Evolutionary conservation across 2,329 filamentous ascomycete genomes (phyloP), one percentile per base, ranked within the genome.

Genomic region (Phyllosticta citrichinensis): DNA sequence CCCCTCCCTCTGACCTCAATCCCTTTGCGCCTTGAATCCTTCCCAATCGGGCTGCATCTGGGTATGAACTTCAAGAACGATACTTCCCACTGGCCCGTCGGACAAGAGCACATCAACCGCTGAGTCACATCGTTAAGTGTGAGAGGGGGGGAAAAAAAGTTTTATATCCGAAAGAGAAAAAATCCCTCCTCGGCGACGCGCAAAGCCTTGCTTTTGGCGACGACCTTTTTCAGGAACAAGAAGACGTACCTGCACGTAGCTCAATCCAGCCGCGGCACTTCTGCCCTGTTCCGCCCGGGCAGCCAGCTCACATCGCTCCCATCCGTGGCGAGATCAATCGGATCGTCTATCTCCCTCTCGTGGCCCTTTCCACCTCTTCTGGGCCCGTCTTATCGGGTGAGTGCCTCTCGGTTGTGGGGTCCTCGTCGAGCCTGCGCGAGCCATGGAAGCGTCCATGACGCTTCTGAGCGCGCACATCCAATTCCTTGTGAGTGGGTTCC

Each of bases 391-490:
- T 20, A 50, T 30, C 22, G 27, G 24, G 27, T 30, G 40, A 40
- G 35, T 56, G 58, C 10, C 58, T 12, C 17, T 24, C 19, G 35
- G 33, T 24, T 47, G 53, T 47, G 40, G 40, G 40, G 17, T 47
- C 33, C 14, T 40, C 33, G 33, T 40, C 11, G 33, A 17, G 10
- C 33, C 54, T 30, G 27, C 55, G 35, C 66, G 69, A 69, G 68
- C 69, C 67, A 76, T 77, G 75, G 74, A 76, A 58, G 69, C 71
- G 30, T 80, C 78, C 54, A 71, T 75, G 67, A 77, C 74, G 40
- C 65, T 80, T 62, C 69, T 80, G 61, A 79, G 75, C 68, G 76
- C 78, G 52, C 75, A 78, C 64, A 78, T 80, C 57, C 76, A 76
- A 60, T 79, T 80, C 62, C 67, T 80, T 64, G 78, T 80, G 73